These are phyloP conservation scores for Vanderwaltozyma tropicalis DNA, from an alignment of 805 yeast genomes.

Conservation along the genomic window DNA sequence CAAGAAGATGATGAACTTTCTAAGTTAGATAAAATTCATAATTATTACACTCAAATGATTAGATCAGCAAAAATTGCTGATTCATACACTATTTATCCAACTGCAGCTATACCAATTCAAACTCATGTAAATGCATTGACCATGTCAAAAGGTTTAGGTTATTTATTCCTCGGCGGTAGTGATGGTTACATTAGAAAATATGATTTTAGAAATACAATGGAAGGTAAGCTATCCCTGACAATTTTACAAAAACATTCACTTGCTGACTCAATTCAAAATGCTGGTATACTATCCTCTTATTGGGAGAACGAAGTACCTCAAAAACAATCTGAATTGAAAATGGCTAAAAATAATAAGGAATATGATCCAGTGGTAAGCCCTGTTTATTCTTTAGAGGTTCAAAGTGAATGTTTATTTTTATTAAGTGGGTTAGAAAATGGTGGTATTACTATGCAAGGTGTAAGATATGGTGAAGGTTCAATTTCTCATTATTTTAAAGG, in stretches of 20 bases:
- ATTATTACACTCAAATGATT: constrained; percentile 25
- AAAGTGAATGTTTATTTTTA: constrained; percentile 74
- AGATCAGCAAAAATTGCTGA: constrained; percentile 42
- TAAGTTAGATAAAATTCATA: constrained; percentile 14
- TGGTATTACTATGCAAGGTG: constrained; percentile 76
- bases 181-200: constrained; percentile 90
- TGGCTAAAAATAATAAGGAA: constrained; percentile 27
- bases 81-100: constrained; percentile 64
- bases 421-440: constrained; percentile 75
- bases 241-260: constrained; percentile 84
- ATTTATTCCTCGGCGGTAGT: constrained; percentile 89
- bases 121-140: constrained; percentile 70
- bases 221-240: constrained; percentile 78
- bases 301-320: constrained; percentile 96
- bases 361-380: constrained; percentile 62
- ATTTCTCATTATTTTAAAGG: constrained; percentile 62
- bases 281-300: constrained; percentile 73
- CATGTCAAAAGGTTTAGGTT: constrained; percentile 68
- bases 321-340: constrained; percentile 32
- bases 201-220: constrained; percentile 75
- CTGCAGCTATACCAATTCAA: constrained; percentile 79
- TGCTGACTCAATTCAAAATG: constrained; percentile 75
- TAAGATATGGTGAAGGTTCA: constrained; percentile 72
- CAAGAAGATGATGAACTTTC: constrained; percentile 5
- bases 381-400: constrained; percentile 78